These are phyloP conservation scores for Lachancea meyersii DNA, from an alignment of 805 yeast genomes.

Conservation along the genomic window DNA sequence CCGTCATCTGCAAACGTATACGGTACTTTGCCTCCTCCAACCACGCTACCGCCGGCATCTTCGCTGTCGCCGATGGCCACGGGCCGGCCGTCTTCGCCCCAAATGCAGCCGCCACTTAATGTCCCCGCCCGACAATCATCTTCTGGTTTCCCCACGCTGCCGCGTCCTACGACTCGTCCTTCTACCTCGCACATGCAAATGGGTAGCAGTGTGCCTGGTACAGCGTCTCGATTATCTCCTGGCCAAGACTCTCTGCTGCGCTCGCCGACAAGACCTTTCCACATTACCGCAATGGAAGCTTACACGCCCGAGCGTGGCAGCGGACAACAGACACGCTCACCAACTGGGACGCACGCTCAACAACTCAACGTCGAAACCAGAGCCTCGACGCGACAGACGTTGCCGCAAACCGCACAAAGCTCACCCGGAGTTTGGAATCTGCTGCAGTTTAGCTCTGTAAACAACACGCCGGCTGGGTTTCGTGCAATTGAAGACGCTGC, in stretches of 20 bases:
- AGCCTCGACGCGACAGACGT: slow-evolving; percentile 14
- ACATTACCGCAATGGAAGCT: slow-evolving; percentile 51
- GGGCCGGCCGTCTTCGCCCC: slow-evolving; percentile 6
- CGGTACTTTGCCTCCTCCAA: slow-evolving; percentile 4
- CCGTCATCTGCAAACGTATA: slow-evolving; percentile 6
- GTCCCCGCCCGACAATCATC: slow-evolving; percentile 9
- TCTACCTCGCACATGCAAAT: slow-evolving; percentile 1
- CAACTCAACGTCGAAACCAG: slow-evolving; percentile 4
- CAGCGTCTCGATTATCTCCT: slow-evolving; percentile 22
- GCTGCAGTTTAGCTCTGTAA: slow-evolving; percentile 62
- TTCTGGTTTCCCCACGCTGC: slow-evolving; percentile 9
- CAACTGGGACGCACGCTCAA: slow-evolving; percentile 11
- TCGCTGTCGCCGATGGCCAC: slow-evolving; percentile 8
- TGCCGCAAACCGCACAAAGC: slow-evolving; percentile 25
- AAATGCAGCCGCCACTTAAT: slow-evolving; percentile 8
- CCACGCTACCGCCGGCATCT: slow-evolving; percentile 8
- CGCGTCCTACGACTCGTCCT: slow-evolving; percentile 7
- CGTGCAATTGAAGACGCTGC: slow-evolving; percentile 6
- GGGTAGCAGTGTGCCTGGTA: slow-evolving; percentile 13
- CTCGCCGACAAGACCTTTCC: slow-evolving; percentile 40
- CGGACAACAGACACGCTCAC: slow-evolving; percentile 20
- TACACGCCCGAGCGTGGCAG: slow-evolving; percentile 59
- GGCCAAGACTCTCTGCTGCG: slow-evolving; percentile 23
- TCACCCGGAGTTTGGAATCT: slow-evolving; percentile 94
- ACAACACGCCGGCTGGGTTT: slow-evolving; percentile 31